Conservation (phyloP, 2,329 filamentous ascomycete genomes). For the Coniella vitis region DNA sequence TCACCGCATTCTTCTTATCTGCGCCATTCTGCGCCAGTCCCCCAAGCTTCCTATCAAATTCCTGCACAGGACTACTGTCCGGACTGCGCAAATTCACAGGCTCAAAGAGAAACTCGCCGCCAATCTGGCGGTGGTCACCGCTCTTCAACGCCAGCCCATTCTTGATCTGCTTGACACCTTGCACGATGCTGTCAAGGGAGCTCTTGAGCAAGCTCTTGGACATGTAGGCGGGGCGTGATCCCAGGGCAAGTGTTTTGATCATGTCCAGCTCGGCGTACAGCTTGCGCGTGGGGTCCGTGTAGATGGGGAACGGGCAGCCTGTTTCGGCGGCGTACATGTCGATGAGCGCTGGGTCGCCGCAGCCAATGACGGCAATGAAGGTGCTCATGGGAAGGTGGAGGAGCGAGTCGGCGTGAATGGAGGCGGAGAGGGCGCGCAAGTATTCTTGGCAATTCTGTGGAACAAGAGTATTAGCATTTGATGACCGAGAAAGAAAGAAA, state of each 20-base stretch:
- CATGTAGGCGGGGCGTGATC: constrained; percentile 58
- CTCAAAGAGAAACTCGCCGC: constrained; percentile 75
- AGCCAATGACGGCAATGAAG: constrained; percentile 64
- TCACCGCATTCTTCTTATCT: constrained; percentile 5
- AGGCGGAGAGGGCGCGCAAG: constrained; percentile 53
- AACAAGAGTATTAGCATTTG: too few relatives aligned
- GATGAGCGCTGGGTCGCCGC: constrained; percentile 63
- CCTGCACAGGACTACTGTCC: constrained; percentile 31
- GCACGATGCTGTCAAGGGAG: constrained; percentile 46
- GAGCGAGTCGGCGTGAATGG: constrained; percentile 46
- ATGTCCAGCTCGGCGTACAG: constrained; percentile 65
- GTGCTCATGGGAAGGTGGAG: constrained; percentile 48
- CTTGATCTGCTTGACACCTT: constrained; percentile 52
- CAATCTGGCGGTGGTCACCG: constrained; percentile 62
- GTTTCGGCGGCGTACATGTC: constrained; percentile 57
- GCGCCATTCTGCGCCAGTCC: constrained; percentile 2
- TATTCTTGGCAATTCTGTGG: constrained; percentile 77
- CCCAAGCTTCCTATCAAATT: constrained; percentile 26
- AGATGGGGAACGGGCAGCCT: constrained; percentile 64
- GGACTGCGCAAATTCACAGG: constrained; percentile 38
- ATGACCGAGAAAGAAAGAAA: too few relatives aligned
- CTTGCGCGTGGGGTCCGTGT: constrained; percentile 62
- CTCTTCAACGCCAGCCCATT: constrained; percentile 53
- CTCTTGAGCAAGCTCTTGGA: constrained; percentile 45
- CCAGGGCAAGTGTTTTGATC: constrained; percentile 55